Percentiles rank a stretch among this genome's conserved stretches.
phyloP scores from a whole-genome alignment of 768 basidiomycete genomes.

The Dentipellis sp. region DNA sequence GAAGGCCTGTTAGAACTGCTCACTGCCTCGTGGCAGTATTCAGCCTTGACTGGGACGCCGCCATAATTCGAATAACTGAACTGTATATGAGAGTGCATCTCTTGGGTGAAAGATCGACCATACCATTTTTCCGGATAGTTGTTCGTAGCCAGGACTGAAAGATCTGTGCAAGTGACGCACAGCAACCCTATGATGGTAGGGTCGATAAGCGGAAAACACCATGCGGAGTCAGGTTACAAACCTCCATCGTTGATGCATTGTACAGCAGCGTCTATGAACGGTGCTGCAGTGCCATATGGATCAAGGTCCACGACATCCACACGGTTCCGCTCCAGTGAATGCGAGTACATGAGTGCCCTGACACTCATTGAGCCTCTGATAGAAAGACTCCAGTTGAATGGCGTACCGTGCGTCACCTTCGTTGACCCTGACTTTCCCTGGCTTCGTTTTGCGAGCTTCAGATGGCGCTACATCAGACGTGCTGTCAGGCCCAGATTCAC shows the following conservation, averaged over 20 bases:
- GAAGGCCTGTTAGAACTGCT: conserved; percentile 17
- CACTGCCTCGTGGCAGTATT: conserved; percentile 92
- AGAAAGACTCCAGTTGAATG: neutral
- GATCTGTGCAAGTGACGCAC: conserved; percentile 94
- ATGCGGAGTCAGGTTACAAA: conserved; percentile 19
- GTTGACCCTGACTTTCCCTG: conserved; percentile 67
- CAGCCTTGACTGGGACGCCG: conserved; percentile 81
- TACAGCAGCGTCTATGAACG: conserved; percentile 92
- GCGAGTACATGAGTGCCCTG: conserved; percentile 86
- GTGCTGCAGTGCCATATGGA: conserved; percentile 95
- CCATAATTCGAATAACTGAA: conserved; percentile 91
- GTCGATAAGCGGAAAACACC: neutral
- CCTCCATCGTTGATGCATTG: conserved; percentile 86
- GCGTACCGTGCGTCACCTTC: conserved; percentile 91
- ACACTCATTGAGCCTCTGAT: neutral
- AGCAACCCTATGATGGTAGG: conserved; percentile 53
- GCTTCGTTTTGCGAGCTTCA: conserved; percentile 4
- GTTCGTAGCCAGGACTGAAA: conserved; percentile 85
- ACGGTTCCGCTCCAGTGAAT: conserved; percentile 59
- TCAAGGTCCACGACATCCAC: conserved; percentile 98
- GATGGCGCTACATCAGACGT: neutral
- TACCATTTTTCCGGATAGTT: conserved; percentile 98
- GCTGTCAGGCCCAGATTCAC: conserved; percentile 18
- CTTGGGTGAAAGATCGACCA: neutral
- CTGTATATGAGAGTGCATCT: neutral